phyloP scores from a whole-genome alignment of 225 moss, liverwort and hornwort genomes.

The Asterella californica region DNA sequence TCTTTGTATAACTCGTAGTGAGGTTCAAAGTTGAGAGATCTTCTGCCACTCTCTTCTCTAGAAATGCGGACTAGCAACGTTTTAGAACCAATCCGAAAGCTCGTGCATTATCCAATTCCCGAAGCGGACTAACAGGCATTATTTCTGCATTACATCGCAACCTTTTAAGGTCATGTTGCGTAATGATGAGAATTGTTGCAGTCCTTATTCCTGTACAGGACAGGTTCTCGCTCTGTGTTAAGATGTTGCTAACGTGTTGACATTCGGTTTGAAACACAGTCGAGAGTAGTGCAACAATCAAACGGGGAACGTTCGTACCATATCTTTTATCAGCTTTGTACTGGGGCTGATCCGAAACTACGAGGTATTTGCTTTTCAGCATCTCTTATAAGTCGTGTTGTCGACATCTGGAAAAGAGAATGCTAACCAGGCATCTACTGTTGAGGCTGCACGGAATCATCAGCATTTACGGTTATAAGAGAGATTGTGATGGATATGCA shows the following conservation, averaged over 20 bases:
- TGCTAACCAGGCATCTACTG: not conserved
- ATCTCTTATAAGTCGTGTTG: not conserved
- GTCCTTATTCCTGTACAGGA: too few relatives aligned
- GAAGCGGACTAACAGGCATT: too few relatives aligned
- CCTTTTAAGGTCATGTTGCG: too few relatives aligned
- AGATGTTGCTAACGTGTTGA: conserved; percentile 1
- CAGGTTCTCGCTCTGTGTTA: not conserved
- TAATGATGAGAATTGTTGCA: too few relatives aligned
- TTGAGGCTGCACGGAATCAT: not conserved
- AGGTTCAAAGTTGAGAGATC: not conserved
- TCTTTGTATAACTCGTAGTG: not conserved
- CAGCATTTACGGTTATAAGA: not conserved
- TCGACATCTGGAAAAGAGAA: not conserved
- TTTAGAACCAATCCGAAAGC: not conserved
- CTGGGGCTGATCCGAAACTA: conserved; percentile 68
- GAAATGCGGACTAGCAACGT: not conserved
- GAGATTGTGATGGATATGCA: conserved; percentile 28
- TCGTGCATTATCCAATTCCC: not conserved
- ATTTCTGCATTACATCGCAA: too few relatives aligned
- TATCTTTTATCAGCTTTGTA: conserved; percentile 98
- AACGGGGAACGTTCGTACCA: conserved; percentile 93
- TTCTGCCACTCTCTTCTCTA: not conserved
- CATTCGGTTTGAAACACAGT: conserved; percentile 42
- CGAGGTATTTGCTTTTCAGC: conserved; percentile 52
- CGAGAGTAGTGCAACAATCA: conserved; percentile 96